Conservation (phyloP, 352 stramenopile genomes). For the Hyaloperonospora arabidopsidis region DNA sequence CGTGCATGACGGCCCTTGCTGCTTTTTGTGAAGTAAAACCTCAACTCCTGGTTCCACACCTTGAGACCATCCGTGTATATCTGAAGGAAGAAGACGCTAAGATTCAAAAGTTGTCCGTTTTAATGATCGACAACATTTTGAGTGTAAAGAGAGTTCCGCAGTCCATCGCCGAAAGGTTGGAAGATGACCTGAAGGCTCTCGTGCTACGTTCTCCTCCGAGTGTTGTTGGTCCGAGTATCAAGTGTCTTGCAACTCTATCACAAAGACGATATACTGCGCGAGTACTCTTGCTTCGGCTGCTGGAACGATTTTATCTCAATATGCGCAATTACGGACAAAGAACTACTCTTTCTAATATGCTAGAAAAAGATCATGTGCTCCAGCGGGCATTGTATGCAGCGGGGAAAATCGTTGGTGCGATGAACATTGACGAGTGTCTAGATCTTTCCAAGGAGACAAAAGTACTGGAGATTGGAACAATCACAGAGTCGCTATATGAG, state of each 20-base stretch:
- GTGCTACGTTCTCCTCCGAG: slow-evolving; percentile 66
- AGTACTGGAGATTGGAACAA: slow-evolving; percentile 37
- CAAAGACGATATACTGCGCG: slow-evolving; percentile 35
- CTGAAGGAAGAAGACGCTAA: slow-evolving; percentile 51
- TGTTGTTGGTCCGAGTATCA: slow-evolving; percentile 69
- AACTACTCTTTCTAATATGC: slow-evolving; percentile 30
- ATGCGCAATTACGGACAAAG: slow-evolving; percentile 42
- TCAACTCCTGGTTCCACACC: slow-evolving; percentile 41
- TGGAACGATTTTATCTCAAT: slow-evolving; percentile 59
- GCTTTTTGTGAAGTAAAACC: slow-evolving; percentile 70
- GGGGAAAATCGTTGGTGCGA: slow-evolving; percentile 54
- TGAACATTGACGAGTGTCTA: slow-evolving; percentile 52
- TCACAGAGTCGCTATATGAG: slow-evolving; percentile 58
- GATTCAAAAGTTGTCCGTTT: slow-evolving; percentile 53
- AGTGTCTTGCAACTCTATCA: slow-evolving; percentile 60
- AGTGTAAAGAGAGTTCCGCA: slow-evolving; percentile 43
- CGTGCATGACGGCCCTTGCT: slow-evolving; percentile 69
- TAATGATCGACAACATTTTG: slow-evolving; percentile 59
- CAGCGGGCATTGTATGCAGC: slow-evolving; percentile 68
- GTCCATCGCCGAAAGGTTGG: slow-evolving; percentile 36
- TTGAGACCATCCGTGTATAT: slow-evolving; percentile 72
- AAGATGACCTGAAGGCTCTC: slow-evolving; percentile 57
- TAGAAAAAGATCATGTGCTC: slow-evolving; percentile 38
- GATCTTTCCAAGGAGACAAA: slow-evolving; percentile 22
- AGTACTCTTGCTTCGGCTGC: slow-evolving; percentile 43